Percentiles rank a stretch among this genome's conserved stretches.
phyloP scores from a whole-genome alignment of 768 basidiomycete genomes.

The Auriscalpium orientale region DNA sequence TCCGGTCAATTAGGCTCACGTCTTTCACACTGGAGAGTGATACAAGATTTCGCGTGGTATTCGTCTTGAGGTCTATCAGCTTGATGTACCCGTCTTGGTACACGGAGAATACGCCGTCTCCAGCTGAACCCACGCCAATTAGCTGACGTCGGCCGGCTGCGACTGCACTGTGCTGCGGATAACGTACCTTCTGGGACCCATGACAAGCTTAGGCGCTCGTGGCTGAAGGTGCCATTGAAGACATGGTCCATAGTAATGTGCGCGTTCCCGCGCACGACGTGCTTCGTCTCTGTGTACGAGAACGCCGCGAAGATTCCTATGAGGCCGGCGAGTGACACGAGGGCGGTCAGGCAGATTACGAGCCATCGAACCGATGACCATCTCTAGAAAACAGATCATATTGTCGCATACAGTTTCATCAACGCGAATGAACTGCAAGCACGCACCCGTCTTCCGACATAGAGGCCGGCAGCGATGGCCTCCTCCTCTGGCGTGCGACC shows the following conservation, averaged over 20 bases:
- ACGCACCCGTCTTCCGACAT: constrained; percentile 32
- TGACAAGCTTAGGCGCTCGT: constrained; percentile 40
- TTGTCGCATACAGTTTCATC: not conserved
- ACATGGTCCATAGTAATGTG: constrained; percentile 85
- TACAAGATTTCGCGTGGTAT: constrained; percentile 57
- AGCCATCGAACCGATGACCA: constrained; percentile 53
- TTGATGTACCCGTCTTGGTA: constrained; percentile 56
- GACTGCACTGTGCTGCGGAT: not conserved
- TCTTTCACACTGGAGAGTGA: constrained; percentile 51
- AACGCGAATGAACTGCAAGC: constrained; percentile 5
- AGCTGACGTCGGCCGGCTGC: not conserved
- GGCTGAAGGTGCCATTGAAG: constrained; percentile 83
- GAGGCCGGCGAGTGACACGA: constrained; percentile 53
- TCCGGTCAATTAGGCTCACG: constrained; percentile 32
- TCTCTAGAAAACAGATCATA: constrained; percentile 26
- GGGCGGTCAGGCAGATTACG: constrained; percentile 47
- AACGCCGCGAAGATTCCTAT: constrained; percentile 77
- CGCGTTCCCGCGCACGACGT: constrained; percentile 44
- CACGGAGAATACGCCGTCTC: constrained; percentile 86
- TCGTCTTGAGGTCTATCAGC: constrained; percentile 75
- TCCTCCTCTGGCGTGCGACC: constrained; percentile 17
- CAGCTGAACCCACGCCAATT: constrained; percentile 43
- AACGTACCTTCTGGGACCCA: constrained; percentile 90
- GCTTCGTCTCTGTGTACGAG: constrained; percentile 54
- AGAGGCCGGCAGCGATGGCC: constrained; percentile 23